Base-by-base conservation (phyloP, 2,329 filamentous ascomycete genomes). In the Aspergillus intermedius region DNA sequence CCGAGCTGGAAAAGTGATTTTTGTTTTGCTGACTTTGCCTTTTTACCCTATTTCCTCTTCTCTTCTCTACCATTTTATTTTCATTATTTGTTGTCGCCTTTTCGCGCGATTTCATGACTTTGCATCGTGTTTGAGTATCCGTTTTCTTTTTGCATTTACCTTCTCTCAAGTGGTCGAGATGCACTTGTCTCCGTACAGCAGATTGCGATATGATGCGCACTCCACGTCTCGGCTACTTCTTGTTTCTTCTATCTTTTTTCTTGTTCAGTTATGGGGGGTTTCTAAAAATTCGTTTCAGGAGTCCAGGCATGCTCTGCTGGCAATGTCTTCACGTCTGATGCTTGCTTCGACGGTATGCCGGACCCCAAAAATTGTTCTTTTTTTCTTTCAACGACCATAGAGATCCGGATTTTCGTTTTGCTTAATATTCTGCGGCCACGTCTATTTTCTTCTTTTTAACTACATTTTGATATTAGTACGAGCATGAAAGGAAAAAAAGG, bases 1-100 rank as follows among this genome's bases (percentile, higher is more conserved):
- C 73, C 55, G 73, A 77, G 56, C 72, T 84, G 55, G 75, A 80
- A 60, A 63, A 63, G 55, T 66, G 57, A 63, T 57, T 54, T 56
- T 47, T 53, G 50, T 49, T 50, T 48, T 54, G 55, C 56, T 48
- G 48, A 35, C 48, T 39, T 52, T 52, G 40, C 48, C 17, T 48
- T 48, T 54, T 44, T 47, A 49, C 35, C 43, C 48, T 50, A 44
- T 42, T 50, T 43, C 17, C 23, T 28, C 23, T 17, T 28, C 23
- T 42, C 41, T 28, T 28, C 41, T 23, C 13, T 42, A 23, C 15
- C 35, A 15, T 42, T 28, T 28, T 15, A 22, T 40, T 40, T 19
- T 19, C 19, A 19, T 19, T 12, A 22, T 40, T 40, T 40, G 10
- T 10, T 21, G 8, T 21, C 17, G 17, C 10, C 21, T 13, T 42